A percentile compares a stretch with the other conserved stretches of the same genome.
Conservation (phyloP, 805 yeast species). For the Candida railenensis region DNA sequence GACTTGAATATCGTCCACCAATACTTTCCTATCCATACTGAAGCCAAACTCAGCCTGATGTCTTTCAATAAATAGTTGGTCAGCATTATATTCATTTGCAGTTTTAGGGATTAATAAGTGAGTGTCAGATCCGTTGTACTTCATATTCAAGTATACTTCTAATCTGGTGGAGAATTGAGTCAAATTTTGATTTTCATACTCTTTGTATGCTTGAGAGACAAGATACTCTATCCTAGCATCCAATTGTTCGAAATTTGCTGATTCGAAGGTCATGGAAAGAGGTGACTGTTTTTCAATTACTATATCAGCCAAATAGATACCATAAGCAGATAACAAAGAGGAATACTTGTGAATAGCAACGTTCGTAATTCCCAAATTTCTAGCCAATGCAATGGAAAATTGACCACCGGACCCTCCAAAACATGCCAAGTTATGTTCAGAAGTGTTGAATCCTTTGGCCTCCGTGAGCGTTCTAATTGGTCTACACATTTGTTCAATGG, state of each 20-base stretch:
- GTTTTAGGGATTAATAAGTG: conserved; percentile 62
- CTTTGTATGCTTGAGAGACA: conserved; percentile 37
- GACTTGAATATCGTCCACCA: conserved; percentile 39
- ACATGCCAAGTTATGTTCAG: conserved; percentile 31
- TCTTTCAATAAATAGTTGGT: conserved; percentile 21
- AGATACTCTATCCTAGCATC: conserved; percentile 47
- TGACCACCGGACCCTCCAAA: conserved; percentile 42
- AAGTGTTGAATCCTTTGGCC: conserved; percentile 29
- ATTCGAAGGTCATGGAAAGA: conserved; percentile 22
- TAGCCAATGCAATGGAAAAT: conserved; percentile 27
- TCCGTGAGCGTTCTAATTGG: conserved; percentile 37
- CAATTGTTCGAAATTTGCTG: conserved; percentile 33
- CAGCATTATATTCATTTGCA: conserved; percentile 24
- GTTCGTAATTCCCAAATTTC: conserved; percentile 24
- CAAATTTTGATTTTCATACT: conserved; percentile 50
- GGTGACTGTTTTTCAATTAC: conserved; percentile 37
- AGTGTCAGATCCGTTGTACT: conserved; percentile 90
- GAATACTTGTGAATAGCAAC: conserved; percentile 36
- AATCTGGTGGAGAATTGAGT: conserved; percentile 40
- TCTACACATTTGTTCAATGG: conserved; percentile 34
- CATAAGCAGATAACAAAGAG: conserved; percentile 33
- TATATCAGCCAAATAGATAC: conserved; percentile 32
- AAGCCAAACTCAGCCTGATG: conserved; percentile 38
- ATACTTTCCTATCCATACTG: conserved; percentile 29
- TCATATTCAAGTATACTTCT: conserved; percentile 71